Conservation (phyloP, 2,329 filamentous ascomycete genomes). For the Penicillium italicum region DNA sequence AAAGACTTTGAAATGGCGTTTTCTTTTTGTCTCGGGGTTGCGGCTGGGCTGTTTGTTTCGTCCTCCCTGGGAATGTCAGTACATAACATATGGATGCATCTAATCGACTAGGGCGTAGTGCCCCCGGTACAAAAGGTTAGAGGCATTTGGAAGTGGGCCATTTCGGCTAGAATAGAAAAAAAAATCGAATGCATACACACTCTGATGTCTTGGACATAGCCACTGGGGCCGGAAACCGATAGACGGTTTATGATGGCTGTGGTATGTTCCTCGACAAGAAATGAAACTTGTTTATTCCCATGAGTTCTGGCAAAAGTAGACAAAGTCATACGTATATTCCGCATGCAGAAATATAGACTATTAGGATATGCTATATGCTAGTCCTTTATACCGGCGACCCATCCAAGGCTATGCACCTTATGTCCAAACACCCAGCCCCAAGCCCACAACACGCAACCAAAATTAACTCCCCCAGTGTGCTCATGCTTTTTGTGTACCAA, state of each 20-base stretch:
- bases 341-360: neutral
- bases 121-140: neutral
- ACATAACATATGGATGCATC: neutral
- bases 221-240: neutral
- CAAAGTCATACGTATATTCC: neutral
- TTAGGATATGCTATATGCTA: neutral
- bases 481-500: neutral
- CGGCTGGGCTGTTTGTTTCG: conserved; percentile 1
- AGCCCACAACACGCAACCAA: neutral
- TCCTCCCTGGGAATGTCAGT: neutral
- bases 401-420: neutral
- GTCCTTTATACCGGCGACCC: neutral
- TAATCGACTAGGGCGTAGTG: neutral
- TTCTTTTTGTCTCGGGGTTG: neutral
- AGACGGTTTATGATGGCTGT: neutral
- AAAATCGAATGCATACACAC: neutral
- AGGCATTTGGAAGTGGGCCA: neutral
- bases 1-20: neutral
- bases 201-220: neutral
- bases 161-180: neutral
- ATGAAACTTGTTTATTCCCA: no score
- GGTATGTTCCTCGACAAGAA: neutral
- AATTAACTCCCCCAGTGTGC: neutral
- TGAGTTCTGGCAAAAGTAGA: neutral
- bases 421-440: neutral